These are phyloP conservation scores for Otatea glauca DNA, from an alignment of 176 grass and related monocot genomes.

Conservation along the genomic window DNA sequence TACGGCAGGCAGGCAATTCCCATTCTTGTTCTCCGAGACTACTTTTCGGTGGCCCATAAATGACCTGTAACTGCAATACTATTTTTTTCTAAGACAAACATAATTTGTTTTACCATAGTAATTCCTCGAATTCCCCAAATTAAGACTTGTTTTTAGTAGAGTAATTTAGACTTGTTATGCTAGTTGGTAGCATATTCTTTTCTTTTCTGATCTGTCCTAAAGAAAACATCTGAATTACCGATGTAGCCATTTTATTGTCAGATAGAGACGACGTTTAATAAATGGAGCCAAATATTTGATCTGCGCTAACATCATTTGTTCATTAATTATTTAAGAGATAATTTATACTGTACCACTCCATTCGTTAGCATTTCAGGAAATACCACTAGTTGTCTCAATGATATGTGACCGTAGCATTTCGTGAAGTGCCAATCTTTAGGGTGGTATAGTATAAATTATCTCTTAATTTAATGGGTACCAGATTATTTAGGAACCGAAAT, in stretches of 20 bases:
- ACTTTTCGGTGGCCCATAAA: constrained; percentile 11
- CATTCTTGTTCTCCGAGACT: neutral
- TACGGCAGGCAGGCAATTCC: neutral
- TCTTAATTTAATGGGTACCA: neutral
- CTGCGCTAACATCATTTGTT: neutral
- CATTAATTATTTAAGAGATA: neutral
- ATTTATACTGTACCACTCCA: too few species aligned
- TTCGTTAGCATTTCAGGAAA: too few species aligned
- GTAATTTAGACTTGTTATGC: too few species aligned
- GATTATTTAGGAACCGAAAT: neutral
- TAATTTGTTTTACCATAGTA: neutral
- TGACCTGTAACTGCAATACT: neutral
- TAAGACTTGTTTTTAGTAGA: too few species aligned
- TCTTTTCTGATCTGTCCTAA: neutral
- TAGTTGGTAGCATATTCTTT: neutral
- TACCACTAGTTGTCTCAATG: too few species aligned
- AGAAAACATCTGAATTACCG: neutral
- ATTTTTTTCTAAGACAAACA: neutral
- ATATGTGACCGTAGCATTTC: too few species aligned
- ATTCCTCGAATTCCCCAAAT: neutral
- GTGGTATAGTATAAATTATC: too few species aligned
- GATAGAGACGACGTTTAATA: neutral
- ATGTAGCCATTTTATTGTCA: neutral
- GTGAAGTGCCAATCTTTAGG: too few species aligned
- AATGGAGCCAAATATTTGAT: neutral